phyloP scores from a whole-genome alignment of 345 rosid genomes.

The Populus simonii region DNA sequence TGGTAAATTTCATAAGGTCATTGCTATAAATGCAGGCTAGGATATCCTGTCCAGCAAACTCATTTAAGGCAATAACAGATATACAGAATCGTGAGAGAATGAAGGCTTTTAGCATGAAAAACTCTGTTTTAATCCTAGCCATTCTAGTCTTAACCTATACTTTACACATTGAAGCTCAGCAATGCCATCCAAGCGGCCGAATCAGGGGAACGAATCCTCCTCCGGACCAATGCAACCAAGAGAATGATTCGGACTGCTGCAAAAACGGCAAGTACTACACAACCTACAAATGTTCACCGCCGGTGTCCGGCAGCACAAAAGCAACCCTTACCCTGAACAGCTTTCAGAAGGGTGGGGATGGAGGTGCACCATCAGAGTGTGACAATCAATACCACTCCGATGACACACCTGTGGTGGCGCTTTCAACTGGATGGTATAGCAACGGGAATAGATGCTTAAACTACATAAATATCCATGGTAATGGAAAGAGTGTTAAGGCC shows the following conservation, averaged over 20 bases:
- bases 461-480: neutral
- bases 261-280: constrained; percentile 10
- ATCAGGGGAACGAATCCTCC: constrained; percentile 3
- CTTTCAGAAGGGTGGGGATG: constrained; percentile 11
- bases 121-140: neutral
- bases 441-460: neutral
- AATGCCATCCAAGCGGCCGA: neutral
- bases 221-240: neutral
- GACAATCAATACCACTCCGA: constrained; percentile 11
- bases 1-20: too few relatives aligned
- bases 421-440: constrained; percentile 13
- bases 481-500: neutral
- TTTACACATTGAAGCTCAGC: neutral
- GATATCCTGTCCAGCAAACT: too few relatives aligned
- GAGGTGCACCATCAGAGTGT: constrained; percentile 2
- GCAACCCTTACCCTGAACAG: constrained; percentile 16
- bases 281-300: constrained; percentile 24
- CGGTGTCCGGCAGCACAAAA: constrained; percentile 14
- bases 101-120: neutral
- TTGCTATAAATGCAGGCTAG: too few relatives aligned
- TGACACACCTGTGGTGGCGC: constrained; percentile 2
- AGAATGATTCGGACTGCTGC: constrained; percentile 16
- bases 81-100: neutral
- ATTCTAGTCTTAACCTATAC: neutral
- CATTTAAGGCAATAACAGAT: too few relatives aligned